Evolutionary conservation across 805 yeast species (phyloP), one percentile per base, ranked within the genome.

Genomic region (Candida schatavii): DNA sequence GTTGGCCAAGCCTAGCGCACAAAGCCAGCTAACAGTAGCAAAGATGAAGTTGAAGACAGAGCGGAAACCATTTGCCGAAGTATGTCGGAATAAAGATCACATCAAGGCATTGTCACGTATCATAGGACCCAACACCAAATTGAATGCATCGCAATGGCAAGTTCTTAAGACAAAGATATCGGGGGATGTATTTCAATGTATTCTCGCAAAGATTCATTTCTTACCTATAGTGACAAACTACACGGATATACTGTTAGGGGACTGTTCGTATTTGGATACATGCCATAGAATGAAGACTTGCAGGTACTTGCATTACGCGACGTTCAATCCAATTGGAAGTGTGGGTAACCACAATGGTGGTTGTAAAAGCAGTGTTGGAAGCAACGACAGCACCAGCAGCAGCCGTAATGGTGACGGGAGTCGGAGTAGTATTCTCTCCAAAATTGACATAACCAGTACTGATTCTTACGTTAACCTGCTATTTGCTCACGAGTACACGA

Each of bases 221-320:
- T 45, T 66, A 17, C 68, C 69, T 2, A 49, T 63, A 4, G 43
- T 56, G 19, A 56, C 53, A 40, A 49, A 59, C 13, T 81, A 78
- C 43, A 88, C 97, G 0, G 97, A 91, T 52, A 41, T 64, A 2
- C 64, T 72, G 14, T 59, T 88, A 5, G 97, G 97, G 1, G 97
- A 90, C 61, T 90, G 98, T 58, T 89, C 97, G 7, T 90, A 90
- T 57, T 71, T 90, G 45, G 97, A 90, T 57, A 89, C 97, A 0
- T 90, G 98, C 57, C 97, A 87, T 64, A 88, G 88, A 61, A 75
- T 87, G 58, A 79, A 78, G 45, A 69, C 80, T 7, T 90, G 97
- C 61, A 70, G 93, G 19, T 90, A 85, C 56, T 71, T 88, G 28
- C 98, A 90, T 62, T 90, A 90, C 57, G 65, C 73, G 35, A 75